Conservation (phyloP, 208 protist species). For the Endotrypanum monterogeii region DNA sequence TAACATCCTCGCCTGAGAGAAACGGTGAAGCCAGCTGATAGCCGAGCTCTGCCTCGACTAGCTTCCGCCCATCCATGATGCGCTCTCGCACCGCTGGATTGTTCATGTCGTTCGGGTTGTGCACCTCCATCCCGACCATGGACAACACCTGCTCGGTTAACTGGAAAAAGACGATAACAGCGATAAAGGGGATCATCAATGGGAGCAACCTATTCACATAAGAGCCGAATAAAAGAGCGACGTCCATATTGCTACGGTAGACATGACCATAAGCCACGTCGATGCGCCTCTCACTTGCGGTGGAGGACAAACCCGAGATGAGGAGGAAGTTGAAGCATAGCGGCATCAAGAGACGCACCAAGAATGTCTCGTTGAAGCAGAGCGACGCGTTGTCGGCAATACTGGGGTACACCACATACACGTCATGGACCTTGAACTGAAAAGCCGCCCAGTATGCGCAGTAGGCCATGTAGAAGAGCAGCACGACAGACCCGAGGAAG, state of each 20-base stretch:
- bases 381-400: slow-evolving; percentile 89
- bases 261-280: slow-evolving; percentile 90
- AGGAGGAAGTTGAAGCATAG: slow-evolving; percentile 92
- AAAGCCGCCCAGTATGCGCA: slow-evolving; percentile 91
- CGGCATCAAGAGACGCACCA: slow-evolving; percentile 90
- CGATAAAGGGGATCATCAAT: slow-evolving; percentile 87
- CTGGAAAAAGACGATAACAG: slow-evolving; percentile 69
- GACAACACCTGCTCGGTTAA: slow-evolving; percentile 64
- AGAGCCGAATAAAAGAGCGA: slow-evolving; percentile 70
- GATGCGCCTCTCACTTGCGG: slow-evolving; percentile 30
- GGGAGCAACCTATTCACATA: slow-evolving; percentile 87
- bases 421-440: slow-evolving; percentile 90
- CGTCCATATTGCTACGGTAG: slow-evolving; percentile 90
- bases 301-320: slow-evolving; percentile 66
- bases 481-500: slow-evolving; percentile 77
- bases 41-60: slow-evolving; percentile 75
- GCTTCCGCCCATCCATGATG: slow-evolving; percentile 75
- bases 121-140: slow-evolving; percentile 76
- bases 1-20: slow-evolving; percentile 38
- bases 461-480: slow-evolving; percentile 93
- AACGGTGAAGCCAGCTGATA: slow-evolving; percentile 56
- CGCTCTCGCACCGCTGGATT: slow-evolving; percentile 71
- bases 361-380: slow-evolving; percentile 90
- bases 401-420: slow-evolving; percentile 87
- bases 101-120: slow-evolving; percentile 77